Conservation (phyloP, 78 protist species). For the Tieghemostelium lacteum region DNA sequence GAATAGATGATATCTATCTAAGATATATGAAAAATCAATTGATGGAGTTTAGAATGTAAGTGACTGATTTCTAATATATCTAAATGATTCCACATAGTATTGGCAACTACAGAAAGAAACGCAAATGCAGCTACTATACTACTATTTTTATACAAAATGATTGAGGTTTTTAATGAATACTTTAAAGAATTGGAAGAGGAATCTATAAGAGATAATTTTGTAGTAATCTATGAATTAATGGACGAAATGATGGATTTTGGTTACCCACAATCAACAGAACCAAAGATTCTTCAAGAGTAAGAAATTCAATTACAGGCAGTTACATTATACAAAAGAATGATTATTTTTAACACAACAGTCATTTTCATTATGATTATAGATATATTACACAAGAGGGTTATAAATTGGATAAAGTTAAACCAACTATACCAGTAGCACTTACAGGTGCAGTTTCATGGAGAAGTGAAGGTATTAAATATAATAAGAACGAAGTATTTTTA, state of each 20-base stretch:
- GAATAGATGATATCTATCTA: too few relatives aligned
- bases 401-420: conserved; percentile 80
- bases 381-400: conserved; percentile 96
- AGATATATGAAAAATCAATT: too few relatives aligned
- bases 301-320: too few relatives aligned
- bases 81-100: too few relatives aligned
- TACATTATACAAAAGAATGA: neutral
- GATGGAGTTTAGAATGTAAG: too few relatives aligned
- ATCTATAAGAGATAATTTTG: conserved; percentile 98
- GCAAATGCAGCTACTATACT: conserved; percentile 92
- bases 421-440: conserved; percentile 42
- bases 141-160: conserved; percentile 92
- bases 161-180: conserved; percentile 91
- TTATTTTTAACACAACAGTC: neutral
- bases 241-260: conserved; percentile 99
- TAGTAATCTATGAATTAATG: conserved; percentile 97
- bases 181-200: conserved; percentile 96
- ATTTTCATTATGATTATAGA: conserved; percentile 1
- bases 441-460: conserved; percentile 93
- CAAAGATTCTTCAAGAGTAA: conserved; percentile 91
- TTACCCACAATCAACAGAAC: conserved; percentile 96
- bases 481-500: conserved; percentile 96
- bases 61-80: too few relatives aligned
- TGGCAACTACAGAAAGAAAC: conserved; percentile 95
- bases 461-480: conserved; percentile 93